Conservation (phyloP, 495 filamentous ascomycete genomes). For the Penicillium canescens region DNA sequence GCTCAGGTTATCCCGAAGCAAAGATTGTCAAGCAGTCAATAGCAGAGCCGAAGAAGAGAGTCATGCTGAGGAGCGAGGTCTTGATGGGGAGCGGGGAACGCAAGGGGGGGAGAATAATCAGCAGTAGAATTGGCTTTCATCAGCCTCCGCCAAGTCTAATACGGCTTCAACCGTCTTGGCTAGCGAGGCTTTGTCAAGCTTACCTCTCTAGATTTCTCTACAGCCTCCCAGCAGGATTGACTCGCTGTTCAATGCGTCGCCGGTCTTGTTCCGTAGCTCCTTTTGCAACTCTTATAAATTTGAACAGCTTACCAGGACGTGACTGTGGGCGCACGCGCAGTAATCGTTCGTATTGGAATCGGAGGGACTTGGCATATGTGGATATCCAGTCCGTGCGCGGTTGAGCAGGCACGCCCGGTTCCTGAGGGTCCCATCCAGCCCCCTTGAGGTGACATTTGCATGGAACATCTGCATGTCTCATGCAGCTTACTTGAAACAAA, state of each 20-base stretch:
- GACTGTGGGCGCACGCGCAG: background rate
- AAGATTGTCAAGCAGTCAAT: too few species aligned
- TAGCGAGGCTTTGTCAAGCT: too few species aligned
- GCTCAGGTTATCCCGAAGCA: too few species aligned
- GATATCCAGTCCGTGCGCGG: background rate
- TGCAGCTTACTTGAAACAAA: slow-evolving; percentile 3
- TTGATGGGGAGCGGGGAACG: too few species aligned
- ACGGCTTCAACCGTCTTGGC: too few species aligned
- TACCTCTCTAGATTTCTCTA: too few species aligned
- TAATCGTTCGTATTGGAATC: background rate
- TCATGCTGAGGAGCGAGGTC: too few species aligned
- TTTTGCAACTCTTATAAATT: background rate
- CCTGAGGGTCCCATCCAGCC: background rate
- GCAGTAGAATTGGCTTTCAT: too few species aligned
- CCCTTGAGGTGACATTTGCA: background rate
- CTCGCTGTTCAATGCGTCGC: background rate
- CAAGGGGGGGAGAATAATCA: too few species aligned
- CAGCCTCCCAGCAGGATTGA: too few species aligned
- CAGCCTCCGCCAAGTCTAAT: too few species aligned
- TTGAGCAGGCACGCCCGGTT: background rate
- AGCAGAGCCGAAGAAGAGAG: too few species aligned
- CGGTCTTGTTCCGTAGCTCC: background rate
- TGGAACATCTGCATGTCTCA: background rate
- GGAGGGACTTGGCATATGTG: background rate
- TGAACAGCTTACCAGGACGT: background rate